phyloP scores from a whole-genome alignment of 495 filamentous ascomycete species.

The Aspergillus incahuasiensis region DNA sequence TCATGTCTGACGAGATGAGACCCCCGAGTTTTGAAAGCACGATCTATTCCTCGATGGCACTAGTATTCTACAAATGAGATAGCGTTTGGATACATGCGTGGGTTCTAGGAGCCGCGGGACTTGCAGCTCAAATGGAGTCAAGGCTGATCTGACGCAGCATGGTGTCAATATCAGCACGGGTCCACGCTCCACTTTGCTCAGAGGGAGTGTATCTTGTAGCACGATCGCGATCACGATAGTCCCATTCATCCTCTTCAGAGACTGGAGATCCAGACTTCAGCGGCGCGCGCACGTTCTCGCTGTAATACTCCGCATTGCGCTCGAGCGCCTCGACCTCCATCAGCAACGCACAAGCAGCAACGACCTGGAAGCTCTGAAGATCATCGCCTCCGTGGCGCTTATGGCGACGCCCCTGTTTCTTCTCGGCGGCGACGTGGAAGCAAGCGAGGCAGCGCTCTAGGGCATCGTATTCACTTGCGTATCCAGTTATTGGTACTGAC shows the following conservation, averaged over 20 bases:
- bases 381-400: neutral
- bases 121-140: neutral
- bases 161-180: neutral
- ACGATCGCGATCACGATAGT: neutral
- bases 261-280: neutral
- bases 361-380: conserved; percentile 3
- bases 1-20: too few species aligned
- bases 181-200: neutral
- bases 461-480: conserved; percentile 2
- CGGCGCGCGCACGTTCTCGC: neutral
- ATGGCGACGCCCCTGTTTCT: neutral
- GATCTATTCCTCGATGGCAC: too few species aligned
- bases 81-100: too few species aligned
- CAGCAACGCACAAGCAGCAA: conserved; percentile 5
- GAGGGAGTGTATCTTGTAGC: neutral
- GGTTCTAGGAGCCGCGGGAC: too few species aligned
- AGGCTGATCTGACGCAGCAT: neutral
- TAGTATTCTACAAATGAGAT: too few species aligned
- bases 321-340: conserved; percentile 4
- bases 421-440: conserved; percentile 10
- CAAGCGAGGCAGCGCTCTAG: conserved; percentile 20
- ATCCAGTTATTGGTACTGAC: neutral
- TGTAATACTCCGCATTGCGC: neutral
- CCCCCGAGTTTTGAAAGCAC: too few species aligned
- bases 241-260: neutral